phyloP scores from a whole-genome alignment of 495 filamentous ascomycete genomes.

The Lindgomyces ingoldianus region DNA sequence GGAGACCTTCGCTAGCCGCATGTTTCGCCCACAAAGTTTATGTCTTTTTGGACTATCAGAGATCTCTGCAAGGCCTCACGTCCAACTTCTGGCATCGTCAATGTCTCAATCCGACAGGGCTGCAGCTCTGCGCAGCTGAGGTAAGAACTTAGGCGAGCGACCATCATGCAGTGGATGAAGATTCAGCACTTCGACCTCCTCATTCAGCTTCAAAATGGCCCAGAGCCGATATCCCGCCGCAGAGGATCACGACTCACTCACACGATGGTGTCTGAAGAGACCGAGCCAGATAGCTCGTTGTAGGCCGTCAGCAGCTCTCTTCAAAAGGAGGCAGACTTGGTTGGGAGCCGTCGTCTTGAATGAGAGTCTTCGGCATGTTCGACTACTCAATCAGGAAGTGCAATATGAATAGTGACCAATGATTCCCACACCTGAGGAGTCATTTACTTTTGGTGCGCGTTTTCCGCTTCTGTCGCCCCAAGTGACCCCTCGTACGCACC shows the following conservation, averaged over 20 bases:
- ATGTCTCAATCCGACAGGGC: neutral
- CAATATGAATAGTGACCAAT: slow-evolving; percentile 17
- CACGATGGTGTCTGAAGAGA: neutral
- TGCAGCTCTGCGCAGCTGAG: slow-evolving; percentile 22
- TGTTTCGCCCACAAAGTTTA: slow-evolving; percentile 17
- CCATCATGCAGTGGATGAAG: neutral
- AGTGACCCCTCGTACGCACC: neutral
- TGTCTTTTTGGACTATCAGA: neutral
- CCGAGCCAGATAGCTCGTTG: slow-evolving; percentile 1
- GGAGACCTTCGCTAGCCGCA: slow-evolving; percentile 18
- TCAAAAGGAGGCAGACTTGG: slow-evolving; percentile 26
- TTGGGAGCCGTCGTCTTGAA: slow-evolving; percentile 11
- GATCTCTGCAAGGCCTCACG: neutral
- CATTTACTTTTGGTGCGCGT: slow-evolving; percentile 16
- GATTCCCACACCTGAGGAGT: slow-evolving; percentile 12
- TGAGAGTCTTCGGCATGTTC: neutral
- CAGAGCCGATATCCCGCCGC: neutral
- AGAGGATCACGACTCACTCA: slow-evolving; percentile 1
- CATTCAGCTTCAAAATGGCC: slow-evolving; percentile 8
- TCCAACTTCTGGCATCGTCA: neutral
- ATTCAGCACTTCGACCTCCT: slow-evolving; percentile 4
- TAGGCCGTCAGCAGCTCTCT: slow-evolving; percentile 31
- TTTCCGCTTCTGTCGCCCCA: neutral
- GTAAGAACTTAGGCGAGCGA: slow-evolving; percentile 13
- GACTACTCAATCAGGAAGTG: slow-evolving; percentile 14